Base-by-base conservation (phyloP, 345 rosid genomes). In the Cardamine occulta region DNA sequence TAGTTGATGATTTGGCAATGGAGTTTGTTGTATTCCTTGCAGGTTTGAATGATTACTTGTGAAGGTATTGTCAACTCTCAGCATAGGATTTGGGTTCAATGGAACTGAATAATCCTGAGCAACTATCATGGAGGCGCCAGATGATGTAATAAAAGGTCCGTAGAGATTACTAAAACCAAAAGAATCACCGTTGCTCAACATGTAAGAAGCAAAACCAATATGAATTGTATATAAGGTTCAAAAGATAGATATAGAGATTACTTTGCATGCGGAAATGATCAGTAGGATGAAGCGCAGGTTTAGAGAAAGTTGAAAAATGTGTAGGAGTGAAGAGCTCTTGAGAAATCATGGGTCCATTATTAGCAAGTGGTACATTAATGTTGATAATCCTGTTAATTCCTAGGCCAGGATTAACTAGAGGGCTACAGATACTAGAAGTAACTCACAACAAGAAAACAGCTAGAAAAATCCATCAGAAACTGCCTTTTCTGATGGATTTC, bases 191-290 rank as follows among this genome's bases (percentile, higher is more conserved):
- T 53, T 82, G 75, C 53, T 73, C 77, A 53, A 13, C 56, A 11
- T 23, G 56, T 52, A 10, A 52, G 29, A 52, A 11, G 39, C 39
- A 40, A 54, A 72, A 28, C 28, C 21, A 26, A 1, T 24, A 45
- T 28, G 54, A 63, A 44, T 62, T 39, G 31, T 31, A 61, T 62
- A 40, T 28, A 28, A 53, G 23, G 9, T 18, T 60, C n/a, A 34
- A 63, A 7, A 44, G 23, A 66, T 9, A 21, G 8, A 76, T 15
- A 32, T 6, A 60, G 61, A 71, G n/a, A 45, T 48, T 73, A 91
- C 97, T 88, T 42, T 83, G 89, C 75, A 28, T 28, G 29, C 29
- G 29, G 4, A 86, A 84, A 37, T 82, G 89, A 79, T 88, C 87
- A 73, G 80, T 71, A 24, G 81, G 86, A 70, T 84, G 93, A 31